phyloP scores from a whole-genome alignment of 2,329 filamentous ascomycete genomes.

The Fusarium nanum region DNA sequence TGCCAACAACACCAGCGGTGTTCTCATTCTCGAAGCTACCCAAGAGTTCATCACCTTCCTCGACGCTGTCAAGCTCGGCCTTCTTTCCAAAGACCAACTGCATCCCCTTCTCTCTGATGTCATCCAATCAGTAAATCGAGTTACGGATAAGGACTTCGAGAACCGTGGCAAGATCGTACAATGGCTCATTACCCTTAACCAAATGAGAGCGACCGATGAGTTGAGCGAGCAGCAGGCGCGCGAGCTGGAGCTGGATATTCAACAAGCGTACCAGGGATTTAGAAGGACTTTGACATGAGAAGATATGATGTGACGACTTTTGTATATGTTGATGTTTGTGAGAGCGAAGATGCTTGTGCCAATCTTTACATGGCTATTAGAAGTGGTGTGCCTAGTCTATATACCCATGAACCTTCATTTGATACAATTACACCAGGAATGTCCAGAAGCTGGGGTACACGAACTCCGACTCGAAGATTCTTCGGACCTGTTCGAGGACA shows the following conservation, averaged over 20 bases:
- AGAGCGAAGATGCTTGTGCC: conserved; percentile 26
- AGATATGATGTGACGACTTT: conserved; percentile 1
- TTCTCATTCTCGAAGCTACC: conserved; percentile 87
- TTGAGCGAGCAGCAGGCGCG: conserved; percentile 86
- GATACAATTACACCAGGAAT: conserved; percentile 76
- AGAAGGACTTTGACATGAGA: conserved; percentile 76
- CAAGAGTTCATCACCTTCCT: conserved; percentile 99
- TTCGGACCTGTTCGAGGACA: conserved; percentile 92
- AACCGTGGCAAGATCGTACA: conserved; percentile 97
- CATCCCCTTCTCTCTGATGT: conserved; percentile 95
- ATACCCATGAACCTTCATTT: conserved; percentile 37
- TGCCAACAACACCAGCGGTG: conserved; percentile 64
- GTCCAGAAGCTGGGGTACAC: conserved; percentile 99
- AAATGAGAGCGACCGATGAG: conserved; percentile 96
- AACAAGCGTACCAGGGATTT: conserved; percentile 93
- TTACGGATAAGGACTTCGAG: conserved; percentile 95
- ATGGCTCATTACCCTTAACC: conserved; percentile 96
- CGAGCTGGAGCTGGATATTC: conserved; percentile 92
- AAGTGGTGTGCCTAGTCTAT: conserved; percentile 28
- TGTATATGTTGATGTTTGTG: conserved; percentile 12
- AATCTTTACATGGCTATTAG: conserved; percentile 6
- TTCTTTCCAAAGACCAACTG: conserved; percentile 95
- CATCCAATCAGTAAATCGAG: conserved; percentile 96
- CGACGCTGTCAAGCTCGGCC: conserved; percentile 90
- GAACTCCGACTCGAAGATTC: conserved; percentile 98